These are phyloP conservation scores for Cytidiella melzeri DNA, from an alignment of 768 basidiomycete genomes.

Conservation along the genomic window DNA sequence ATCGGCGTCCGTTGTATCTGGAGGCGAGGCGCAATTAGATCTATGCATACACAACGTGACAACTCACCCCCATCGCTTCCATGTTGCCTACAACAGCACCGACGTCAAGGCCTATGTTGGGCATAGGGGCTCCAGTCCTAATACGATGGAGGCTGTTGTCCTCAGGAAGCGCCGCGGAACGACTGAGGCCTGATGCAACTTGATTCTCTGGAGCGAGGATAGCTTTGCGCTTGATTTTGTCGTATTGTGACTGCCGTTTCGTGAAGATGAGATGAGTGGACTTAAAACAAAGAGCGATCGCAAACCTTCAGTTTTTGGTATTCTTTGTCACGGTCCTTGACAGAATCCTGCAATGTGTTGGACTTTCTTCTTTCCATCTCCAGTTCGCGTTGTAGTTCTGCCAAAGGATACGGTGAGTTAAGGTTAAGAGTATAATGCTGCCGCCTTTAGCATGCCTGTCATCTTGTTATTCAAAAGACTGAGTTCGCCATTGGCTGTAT, in stretches of 20 bases:
- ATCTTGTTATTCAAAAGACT: slow-evolving; percentile 63
- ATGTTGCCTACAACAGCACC: slow-evolving; percentile 57
- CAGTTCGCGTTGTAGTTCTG: slow-evolving; percentile 76
- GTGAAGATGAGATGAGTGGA: too few relatives aligned
- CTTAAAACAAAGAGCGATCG: too few relatives aligned
- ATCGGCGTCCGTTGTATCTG: slow-evolving; percentile 72
- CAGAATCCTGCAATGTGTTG: slow-evolving; percentile 65
- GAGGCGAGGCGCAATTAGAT: slow-evolving; percentile 4
- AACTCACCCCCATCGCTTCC: slow-evolving; percentile 55
- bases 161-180: neutral
- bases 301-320: slow-evolving; percentile 80
- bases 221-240: slow-evolving; percentile 78
- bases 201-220: slow-evolving; percentile 44
- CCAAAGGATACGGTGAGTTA: neutral
- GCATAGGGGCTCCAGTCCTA: slow-evolving; percentile 13
- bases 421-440: neutral
- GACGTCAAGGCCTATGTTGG: slow-evolving; percentile 33
- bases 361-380: slow-evolving; percentile 73
- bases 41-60: neutral
- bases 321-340: slow-evolving; percentile 77
- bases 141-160: neutral
- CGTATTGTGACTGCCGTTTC: slow-evolving; percentile 60
- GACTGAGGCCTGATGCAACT: neutral
- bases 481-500: slow-evolving; percentile 71
- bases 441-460: slow-evolving; percentile 37